Base-by-base conservation (phyloP, 169 alveolate species). In the Cryptosporidium tyzzeri region DNA sequence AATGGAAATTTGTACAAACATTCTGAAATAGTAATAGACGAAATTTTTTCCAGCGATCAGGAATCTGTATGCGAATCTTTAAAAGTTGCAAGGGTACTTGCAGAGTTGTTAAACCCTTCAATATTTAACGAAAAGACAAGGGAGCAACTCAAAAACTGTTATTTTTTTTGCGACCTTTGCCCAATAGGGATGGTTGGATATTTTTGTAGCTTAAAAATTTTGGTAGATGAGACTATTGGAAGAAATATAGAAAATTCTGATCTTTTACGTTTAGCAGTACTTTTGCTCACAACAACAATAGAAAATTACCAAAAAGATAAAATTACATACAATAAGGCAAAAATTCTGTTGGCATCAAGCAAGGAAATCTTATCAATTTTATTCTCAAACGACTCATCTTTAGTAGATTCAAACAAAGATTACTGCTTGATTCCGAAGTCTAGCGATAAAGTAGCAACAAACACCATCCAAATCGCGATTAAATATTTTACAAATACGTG, bases 131-230 rank as follows among this genome's bases (percentile, higher is more conserved):
- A 62, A 62, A 80, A 45, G 31, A 23, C 89, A 21, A 59, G 45
- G 29, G 89, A 80, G 1, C 73, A 65, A 14, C 21, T 80, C 16
- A 80, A 80, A 50, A 37, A 65, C 67, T 80, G 89, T 21, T 70
- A 80, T 21, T 29, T 61, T 23, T 65, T 80, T 50, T 80, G 80
- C n/a, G 89, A 80, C 10, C 69, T 59, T 29, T 62, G 89, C 45
- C 89, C 89, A 44, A 80, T 80, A 26, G 89, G 89, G 1, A 59
- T 80, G 45, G 31, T 80, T 37, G 89, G 89, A 29, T 80, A 61
- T 62, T 59, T 65, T 41, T 45, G 68, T 26, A 44, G 69, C 21
- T 23, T 80, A 37, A 80, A 48, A 23, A 67, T 80, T n/a, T 21
- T 45, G n/a, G 70, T 80, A 10, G 89, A 80, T n/a, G 75, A 80